Base-by-base conservation (phyloP, 2,329 filamentous ascomycete genomes). In the Coleophoma eucalyptorum region DNA sequence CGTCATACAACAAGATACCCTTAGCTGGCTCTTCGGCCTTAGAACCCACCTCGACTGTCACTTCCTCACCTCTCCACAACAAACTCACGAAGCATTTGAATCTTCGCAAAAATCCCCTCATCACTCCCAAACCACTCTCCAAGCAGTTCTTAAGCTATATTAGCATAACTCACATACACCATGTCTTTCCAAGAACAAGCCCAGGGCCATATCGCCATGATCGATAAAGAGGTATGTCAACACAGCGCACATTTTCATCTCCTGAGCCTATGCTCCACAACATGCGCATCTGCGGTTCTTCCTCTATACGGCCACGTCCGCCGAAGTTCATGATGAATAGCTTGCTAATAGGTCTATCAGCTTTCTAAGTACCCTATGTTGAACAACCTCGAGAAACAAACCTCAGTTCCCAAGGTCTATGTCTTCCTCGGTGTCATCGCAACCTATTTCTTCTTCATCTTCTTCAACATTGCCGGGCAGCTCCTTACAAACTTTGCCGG, bases 391-490 rank as follows among this genome's bases (percentile, higher is more conserved):
- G 90, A 95, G 82, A 89, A 86, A 80, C 84, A 89, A 72, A 87
- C 86, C 58, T 84, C 81, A 52, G 80, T 94, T 46, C 90, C 90
- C 68, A 95, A 95, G 79, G 86, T 89, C 65, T 94, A 95, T 70
- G 86, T 83, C 59, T 80, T 89, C 66, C 84, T 93, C 62, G 90
- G 89, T 63, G 67, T 90, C 52, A 86, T 72, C 54, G 84, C 84
- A 47, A 81, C 92, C 59, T 95, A 95, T 79, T 90, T 94, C 76
- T 90, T 93, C 77, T 83, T 94, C 62, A 89, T 94, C 73, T 84
- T 94, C 76, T 91, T 95, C 80, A 95, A 95, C 81, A 87, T 94
- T 58, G 90, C 87, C 58, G 89, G 90, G 63, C 89, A 92, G 73
- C 87, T 94, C 66, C 78, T 95, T 62, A 91, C 90, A 73, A 95